phyloP scores from a whole-genome alignment of 305 asterid genomes.

The Plantago coronopus region DNA sequence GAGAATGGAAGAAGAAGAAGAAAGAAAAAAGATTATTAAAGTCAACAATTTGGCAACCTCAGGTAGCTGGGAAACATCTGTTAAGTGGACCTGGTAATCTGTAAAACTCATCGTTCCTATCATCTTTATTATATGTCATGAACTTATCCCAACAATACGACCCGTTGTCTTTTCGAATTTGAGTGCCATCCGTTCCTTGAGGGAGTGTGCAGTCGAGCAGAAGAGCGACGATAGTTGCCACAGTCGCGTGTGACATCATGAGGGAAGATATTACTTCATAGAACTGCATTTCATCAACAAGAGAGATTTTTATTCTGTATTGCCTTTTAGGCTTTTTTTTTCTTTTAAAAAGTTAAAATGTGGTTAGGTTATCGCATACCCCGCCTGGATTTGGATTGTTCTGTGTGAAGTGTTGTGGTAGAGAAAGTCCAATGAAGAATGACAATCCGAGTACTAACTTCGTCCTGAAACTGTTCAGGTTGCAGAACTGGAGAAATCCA shows the following conservation, averaged over 20 bases:
- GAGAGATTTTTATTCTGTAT: no score
- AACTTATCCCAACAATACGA: slow-evolving; percentile 59
- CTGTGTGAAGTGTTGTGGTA: slow-evolving; percentile 62
- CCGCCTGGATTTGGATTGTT: slow-evolving; percentile 38
- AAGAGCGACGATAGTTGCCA: slow-evolving; percentile 41
- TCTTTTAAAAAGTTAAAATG: no score
- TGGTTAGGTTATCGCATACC: slow-evolving; percentile 30
- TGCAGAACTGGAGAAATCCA: slow-evolving; percentile 74
- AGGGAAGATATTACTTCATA: slow-evolving; percentile 37
- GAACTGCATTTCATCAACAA: slow-evolving; percentile 36
- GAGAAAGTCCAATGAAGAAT: slow-evolving; percentile 55
- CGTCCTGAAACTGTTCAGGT: slow-evolving; percentile 77
- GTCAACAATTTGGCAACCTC: neutral
- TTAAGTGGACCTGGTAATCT: slow-evolving; percentile 52
- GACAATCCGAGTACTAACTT: slow-evolving; percentile 68
- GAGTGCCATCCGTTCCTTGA: slow-evolving; percentile 20
- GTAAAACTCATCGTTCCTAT: slow-evolving; percentile 49
- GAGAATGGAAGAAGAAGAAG: neutral
- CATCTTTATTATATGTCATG: slow-evolving; percentile 42
- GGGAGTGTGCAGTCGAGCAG: slow-evolving; percentile 47
- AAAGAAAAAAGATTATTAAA: no score
- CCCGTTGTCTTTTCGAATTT: slow-evolving; percentile 49
- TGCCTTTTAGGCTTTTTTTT: no score
- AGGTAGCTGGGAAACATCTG: slow-evolving; percentile 49
- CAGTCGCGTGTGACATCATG: slow-evolving; percentile 51